These are phyloP conservation scores for Cladosporium sp. DNA, from an alignment of 2,329 filamentous ascomycete species.

Conservation along the genomic window DNA sequence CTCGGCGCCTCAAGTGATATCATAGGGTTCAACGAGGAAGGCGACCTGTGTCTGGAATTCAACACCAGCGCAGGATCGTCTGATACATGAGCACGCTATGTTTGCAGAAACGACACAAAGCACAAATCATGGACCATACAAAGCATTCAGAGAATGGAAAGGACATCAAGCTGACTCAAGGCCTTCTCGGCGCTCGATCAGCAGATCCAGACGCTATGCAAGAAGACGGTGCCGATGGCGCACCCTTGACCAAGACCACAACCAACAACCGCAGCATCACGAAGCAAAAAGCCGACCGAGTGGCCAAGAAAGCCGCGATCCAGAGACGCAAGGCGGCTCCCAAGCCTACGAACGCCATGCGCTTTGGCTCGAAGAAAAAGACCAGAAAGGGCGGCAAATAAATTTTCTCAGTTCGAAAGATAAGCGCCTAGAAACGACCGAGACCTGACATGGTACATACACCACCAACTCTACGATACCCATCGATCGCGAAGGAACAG, in stretches of 20 bases:
- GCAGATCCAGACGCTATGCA: conserved; percentile 13
- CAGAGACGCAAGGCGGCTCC: conserved; percentile 9
- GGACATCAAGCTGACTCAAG: conserved; percentile 12
- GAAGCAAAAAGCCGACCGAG: conserved; percentile 12
- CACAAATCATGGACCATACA: background rate
- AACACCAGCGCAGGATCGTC: conserved; percentile 14
- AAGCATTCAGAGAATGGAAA: background rate
- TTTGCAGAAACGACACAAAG: background rate
- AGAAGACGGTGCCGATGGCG: conserved; percentile 12
- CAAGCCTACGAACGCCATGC: conserved; percentile 8
- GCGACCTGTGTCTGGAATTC: conserved; percentile 28
- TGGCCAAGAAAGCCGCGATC: conserved; percentile 8
- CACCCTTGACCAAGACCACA: conserved; percentile 9
- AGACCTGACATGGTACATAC: background rate
- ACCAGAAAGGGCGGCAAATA: conserved; percentile 12
- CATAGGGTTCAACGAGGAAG: conserved; percentile 34
- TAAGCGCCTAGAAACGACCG: background rate
- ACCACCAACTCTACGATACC: conserved; percentile 6
- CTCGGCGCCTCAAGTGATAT: conserved; percentile 38
- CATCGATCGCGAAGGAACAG: background rate
- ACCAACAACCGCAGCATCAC: conserved; percentile 10
- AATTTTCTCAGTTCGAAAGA: background rate
- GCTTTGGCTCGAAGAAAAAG: conserved; percentile 4
- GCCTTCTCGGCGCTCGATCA: conserved; percentile 10
- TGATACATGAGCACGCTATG: background rate